Percentiles rank a stretch among this genome's conserved stretches.
Evolutionary conservation across 345 rosid species (phyloP).

Genomic region (Combretum micranthum): DNA sequence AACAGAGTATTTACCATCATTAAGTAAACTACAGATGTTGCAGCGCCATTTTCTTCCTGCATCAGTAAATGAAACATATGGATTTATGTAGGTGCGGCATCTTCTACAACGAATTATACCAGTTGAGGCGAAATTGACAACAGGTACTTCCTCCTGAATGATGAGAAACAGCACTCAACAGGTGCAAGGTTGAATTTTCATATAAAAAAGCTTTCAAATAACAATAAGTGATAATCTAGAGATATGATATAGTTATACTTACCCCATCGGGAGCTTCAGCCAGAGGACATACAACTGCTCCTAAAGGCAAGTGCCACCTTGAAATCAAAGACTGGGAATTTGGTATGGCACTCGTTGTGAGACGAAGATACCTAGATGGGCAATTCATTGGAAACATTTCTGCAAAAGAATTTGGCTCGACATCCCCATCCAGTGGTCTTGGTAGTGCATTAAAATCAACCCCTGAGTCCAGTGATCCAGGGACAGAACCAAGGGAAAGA

Average conservation of each 20-base stretch:
- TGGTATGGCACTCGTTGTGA: slow-evolving; percentile 83
- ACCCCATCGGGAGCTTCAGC: slow-evolving; percentile 96
- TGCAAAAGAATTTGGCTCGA: slow-evolving; percentile 60
- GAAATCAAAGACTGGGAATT: slow-evolving; percentile 84
- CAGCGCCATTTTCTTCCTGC: slow-evolving; percentile 99
- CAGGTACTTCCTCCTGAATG: slow-evolving; percentile 88
- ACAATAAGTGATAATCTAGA: slow-evolving; percentile 1
- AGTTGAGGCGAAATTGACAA: slow-evolving; percentile 71
- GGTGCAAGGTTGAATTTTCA: slow-evolving; percentile 9
- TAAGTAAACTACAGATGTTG: slow-evolving; percentile 84
- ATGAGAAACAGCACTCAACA: slow-evolving; percentile 16
- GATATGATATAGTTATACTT: slow-evolving; percentile 21
- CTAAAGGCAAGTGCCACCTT: slow-evolving; percentile 98
- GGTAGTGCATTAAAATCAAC: slow-evolving; percentile 75
- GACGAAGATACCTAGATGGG: slow-evolving; percentile 71
- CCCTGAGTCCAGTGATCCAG: slow-evolving; percentile 78
- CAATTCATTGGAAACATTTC: slow-evolving; percentile 76
- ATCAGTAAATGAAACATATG: slow-evolving; percentile 82
- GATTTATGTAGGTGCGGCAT: slow-evolving; percentile 97
- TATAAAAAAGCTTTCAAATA: not conserved
- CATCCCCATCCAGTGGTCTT: slow-evolving; percentile 93
- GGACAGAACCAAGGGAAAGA: slow-evolving; percentile 61
- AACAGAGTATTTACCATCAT: slow-evolving; percentile 64
- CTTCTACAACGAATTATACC: slow-evolving; percentile 98
- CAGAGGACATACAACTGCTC: slow-evolving; percentile 98